phyloP scores from a whole-genome alignment of 176 grass and related monocot genomes.

The Triticum timopheevii region DNA sequence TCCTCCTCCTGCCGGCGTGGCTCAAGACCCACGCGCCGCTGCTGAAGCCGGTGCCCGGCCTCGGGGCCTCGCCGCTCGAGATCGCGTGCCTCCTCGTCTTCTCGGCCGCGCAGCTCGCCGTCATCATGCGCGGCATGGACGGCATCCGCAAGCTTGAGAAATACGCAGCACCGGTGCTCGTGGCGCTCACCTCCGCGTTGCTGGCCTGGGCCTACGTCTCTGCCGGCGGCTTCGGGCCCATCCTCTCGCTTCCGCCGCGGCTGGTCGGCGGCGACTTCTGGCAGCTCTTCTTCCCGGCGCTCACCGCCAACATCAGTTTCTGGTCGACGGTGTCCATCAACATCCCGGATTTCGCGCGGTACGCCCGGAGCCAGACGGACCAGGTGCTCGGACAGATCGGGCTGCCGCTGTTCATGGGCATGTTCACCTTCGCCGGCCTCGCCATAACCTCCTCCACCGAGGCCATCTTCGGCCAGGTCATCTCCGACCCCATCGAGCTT shows the following conservation, averaged over 20 bases:
- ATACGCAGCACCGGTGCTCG: conserved; percentile 6
- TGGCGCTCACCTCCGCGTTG: conserved; percentile 4
- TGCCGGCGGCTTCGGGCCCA: neutral
- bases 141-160: neutral
- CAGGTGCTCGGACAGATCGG: conserved; percentile 15
- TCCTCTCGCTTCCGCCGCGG: neutral
- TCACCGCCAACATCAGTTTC: conserved; percentile 15
- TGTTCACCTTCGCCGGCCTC: conserved; percentile 12
- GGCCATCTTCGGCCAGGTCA: conserved; percentile 1
- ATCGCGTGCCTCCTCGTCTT: conserved; percentile 1
- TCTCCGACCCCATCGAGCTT: conserved; percentile 14
- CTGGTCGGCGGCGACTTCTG: neutral
- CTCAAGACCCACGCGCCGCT: conserved; percentile 3
- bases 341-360: conserved; percentile 17
- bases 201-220: conserved; percentile 13
- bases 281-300: conserved; percentile 13
- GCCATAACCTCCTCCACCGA: conserved; percentile 17
- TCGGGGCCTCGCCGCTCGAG: conserved; percentile 2
- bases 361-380: conserved; percentile 3
- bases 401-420: neutral
- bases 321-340: conserved; percentile 18
- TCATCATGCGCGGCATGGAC: conserved; percentile 21
- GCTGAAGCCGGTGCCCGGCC: neutral
- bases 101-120: neutral
- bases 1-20: neutral